Evolutionary conservation across 1,284 basidiomycete species (phyloP), one percentile per base, ranked within the genome.

Genomic region (Ustilago vetiveriae): DNA sequence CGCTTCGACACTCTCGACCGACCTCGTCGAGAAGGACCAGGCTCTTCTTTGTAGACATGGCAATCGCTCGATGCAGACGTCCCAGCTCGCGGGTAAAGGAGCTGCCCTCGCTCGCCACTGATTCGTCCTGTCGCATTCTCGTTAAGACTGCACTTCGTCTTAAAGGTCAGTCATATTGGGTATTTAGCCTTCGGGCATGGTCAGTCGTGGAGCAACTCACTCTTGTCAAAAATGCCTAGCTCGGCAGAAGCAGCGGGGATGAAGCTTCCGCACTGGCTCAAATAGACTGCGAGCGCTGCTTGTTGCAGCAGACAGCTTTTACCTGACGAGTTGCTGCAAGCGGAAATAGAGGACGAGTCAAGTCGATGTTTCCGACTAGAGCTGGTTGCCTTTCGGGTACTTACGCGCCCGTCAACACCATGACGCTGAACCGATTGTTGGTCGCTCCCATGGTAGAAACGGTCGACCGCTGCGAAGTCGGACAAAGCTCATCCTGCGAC

Each of bases 21-120:
- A 72, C 68, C 45, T 72, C 68, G 23, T 72, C 68, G 16, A 72
- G 58, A 14, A 72, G 49, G 27, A 72, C 63, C n/a, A 72, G 51
- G 29, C 63, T 65, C 36, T 41, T 23, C 19, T 33, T 41, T 2
- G 68, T 72, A 3, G 68, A 67, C 40, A 52, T 50, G 16, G 58
- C 45, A 26, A 72, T 48, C 16, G 58, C 57, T 29, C 63, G 58
- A 32, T 57, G 55, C 19, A 72, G 51, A 14, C 64, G 57, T 4
- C 57, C 58, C 8, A 72, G 58, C 47, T 72, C 68, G 21, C 54
- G 58, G 0, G 64, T 62, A 30, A 72, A 72, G 0, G 68, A 72
- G 44, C 68, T 72, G 17, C 58, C 63, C 36, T 72, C 64, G 40
- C 58, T 63, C 13, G 58, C 41, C 2, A 72, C 51, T 11, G 68